Base-by-base conservation (phyloP, 169 alveolate species). In the Cytauxzoon felis region DNA sequence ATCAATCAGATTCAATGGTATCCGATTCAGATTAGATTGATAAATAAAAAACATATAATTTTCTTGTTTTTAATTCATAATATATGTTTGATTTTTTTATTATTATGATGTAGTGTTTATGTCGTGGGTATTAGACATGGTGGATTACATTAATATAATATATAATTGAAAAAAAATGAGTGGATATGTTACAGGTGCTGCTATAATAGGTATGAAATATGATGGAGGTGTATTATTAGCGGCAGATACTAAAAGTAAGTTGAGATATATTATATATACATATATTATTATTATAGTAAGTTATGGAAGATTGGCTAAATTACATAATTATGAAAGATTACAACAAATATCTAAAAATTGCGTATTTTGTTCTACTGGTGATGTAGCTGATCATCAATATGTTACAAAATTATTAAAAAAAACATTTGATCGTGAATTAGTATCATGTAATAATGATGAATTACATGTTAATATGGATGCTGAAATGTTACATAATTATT, bases 281-380 rank as follows among this genome's bases (percentile, higher is more conserved):
- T 48, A 9, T 48, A 48, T 9, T 48, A 52, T 54, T 63, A 43
- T 2, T 66, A 8, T 42, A 76, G 86, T 41, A 70, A 65, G 86
- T 63, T 60, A 54, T n/a, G 86, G 86, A 32, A 45, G 86, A 47
- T 42, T 38, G 59, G 38, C 63, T 33, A 40, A 76, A 32, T 42
- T 42, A 4, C 32, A 33, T 43, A 36, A 58, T 48, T 72, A 42
- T 6, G 60, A 56, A 21, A 70, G 86, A 27, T 38, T 76, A 19
- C 54, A 76, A 32, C 13, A 57, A 32, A 51, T 76, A 5, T 41
- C 81, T 36, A 34, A 19, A n/a, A 71, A 47, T 45, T 6, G 81
- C n/a, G 61, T 76, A 23, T 65, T 76, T 76, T 56, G 76, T 58
- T 18, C 76, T n/a, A 66, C 86, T 16, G 86, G 86, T 24, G 86